Evolutionary conservation across 345 rosid genomes (phyloP).

Genomic region (Carallia brachiata): DNA sequence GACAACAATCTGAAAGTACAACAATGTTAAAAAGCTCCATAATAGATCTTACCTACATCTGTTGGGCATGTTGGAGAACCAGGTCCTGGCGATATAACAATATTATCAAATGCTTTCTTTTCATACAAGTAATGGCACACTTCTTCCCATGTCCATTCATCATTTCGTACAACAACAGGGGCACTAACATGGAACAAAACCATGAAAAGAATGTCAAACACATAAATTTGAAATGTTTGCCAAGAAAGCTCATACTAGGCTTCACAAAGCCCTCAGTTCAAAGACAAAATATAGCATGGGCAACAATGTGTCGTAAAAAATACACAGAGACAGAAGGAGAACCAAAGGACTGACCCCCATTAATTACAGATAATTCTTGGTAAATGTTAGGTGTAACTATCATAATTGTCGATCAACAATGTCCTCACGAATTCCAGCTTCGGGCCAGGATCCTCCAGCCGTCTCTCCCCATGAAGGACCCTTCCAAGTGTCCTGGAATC

Average conservation of each 20-base stretch:
- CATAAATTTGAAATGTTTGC: neutral
- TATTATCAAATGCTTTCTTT: constrained; percentile 74
- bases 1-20: neutral
- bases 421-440: constrained; percentile 75
- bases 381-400: constrained; percentile 94
- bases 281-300: too few species aligned
- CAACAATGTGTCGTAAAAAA: neutral
- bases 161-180: constrained; percentile 87
- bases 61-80: constrained; percentile 80
- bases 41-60: constrained; percentile 60
- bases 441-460: constrained; percentile 37
- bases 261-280: neutral
- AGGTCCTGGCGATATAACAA: constrained; percentile 97
- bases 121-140: constrained; percentile 52
- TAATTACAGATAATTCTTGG: constrained; percentile 75
- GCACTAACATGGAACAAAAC: constrained; percentile 42
- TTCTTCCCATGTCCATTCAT: constrained; percentile 84
- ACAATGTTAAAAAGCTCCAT: neutral
- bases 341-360: constrained; percentile 55
- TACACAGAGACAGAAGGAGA: neutral
- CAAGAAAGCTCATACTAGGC: too few species aligned
- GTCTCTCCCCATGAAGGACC: constrained; percentile 42
- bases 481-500: constrained; percentile 55
- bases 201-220: constrained; percentile 12
- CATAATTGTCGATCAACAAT: constrained; percentile 86